Percentiles rank a stretch among this genome's conserved stretches.
Evolutionary conservation across 2,329 filamentous ascomycete species (phyloP).

Genomic region (Cylindrodendrum hubeiense): DNA sequence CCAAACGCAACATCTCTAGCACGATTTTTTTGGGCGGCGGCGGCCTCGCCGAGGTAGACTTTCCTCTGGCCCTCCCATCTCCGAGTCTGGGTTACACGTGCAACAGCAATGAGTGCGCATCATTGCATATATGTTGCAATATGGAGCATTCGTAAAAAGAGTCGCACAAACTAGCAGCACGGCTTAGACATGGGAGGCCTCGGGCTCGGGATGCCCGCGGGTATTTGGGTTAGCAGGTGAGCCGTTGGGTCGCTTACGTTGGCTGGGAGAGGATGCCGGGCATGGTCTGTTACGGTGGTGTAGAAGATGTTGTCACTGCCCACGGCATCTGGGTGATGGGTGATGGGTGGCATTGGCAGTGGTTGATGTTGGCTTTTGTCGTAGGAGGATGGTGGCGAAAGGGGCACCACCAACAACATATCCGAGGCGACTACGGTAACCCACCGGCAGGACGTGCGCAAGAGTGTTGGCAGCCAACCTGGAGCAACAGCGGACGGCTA

Average conservation of each 20-base stretch:
- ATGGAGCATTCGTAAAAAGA: constrained; percentile 36
- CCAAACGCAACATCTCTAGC: constrained; percentile 40
- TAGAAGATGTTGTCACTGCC: constrained; percentile 23
- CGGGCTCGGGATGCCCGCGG: constrained; percentile 23
- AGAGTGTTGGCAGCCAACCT: background rate
- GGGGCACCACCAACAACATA: background rate
- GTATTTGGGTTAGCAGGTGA: constrained; percentile 36
- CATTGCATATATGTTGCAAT: constrained; percentile 39
- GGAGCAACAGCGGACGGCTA: background rate
- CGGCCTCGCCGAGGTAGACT: constrained; percentile 38
- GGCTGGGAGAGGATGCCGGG: constrained; percentile 26
- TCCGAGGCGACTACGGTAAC: background rate
- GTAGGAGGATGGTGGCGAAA: background rate
- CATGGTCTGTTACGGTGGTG: constrained; percentile 18
- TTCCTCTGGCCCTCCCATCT: constrained; percentile 39
- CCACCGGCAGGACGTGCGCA: background rate
- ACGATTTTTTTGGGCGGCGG: constrained; percentile 39
- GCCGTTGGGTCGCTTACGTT: constrained; percentile 33
- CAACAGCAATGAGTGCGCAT: constrained; percentile 34
- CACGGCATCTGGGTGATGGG: background rate
- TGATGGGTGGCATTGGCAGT: background rate
- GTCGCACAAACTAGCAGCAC: constrained; percentile 31
- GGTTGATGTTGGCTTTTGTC: background rate
- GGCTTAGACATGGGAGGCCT: constrained; percentile 37
- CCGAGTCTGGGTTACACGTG: constrained; percentile 35